phyloP scores from a whole-genome alignment of 108 stramenopile genomes.

The Nitzschia sp. region DNA sequence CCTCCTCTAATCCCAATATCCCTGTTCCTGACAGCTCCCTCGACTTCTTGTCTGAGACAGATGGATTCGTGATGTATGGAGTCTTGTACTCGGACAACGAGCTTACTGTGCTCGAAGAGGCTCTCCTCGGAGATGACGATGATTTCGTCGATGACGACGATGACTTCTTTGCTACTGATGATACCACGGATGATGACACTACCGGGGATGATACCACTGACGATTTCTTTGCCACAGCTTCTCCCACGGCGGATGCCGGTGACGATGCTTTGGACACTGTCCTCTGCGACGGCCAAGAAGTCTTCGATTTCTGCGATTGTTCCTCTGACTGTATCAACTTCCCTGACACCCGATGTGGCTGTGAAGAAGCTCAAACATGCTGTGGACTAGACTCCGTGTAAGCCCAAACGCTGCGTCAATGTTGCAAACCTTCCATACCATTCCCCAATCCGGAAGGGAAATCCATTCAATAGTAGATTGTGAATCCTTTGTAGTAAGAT shows the following conservation, averaged over 20 bases:
- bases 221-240: not conserved
- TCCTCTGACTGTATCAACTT: conserved; percentile 20
- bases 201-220: not conserved
- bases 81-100: not conserved
- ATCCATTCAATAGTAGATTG: too few relatives aligned
- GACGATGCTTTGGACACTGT: conserved; percentile 11
- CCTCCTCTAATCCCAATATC: not conserved
- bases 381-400: conserved; percentile 2
- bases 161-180: conserved; percentile 15
- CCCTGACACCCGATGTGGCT: conserved; percentile 21
- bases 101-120: conserved; percentile 1
- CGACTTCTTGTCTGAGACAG: conserved; percentile 19
- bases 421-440: too few relatives aligned
- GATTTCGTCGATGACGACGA: conserved; percentile 10
- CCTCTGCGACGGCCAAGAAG: conserved; percentile 9
- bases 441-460: too few relatives aligned
- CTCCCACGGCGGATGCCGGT: not conserved
- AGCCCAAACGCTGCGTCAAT: too few relatives aligned
- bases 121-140: not conserved
- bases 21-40: conserved; percentile 13
- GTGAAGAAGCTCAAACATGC: conserved; percentile 18
- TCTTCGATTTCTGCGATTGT: conserved; percentile 30
- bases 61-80: conserved; percentile 26
- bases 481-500: too few relatives aligned
- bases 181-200: not conserved